phyloP scores from a whole-genome alignment of 345 rosid species.

The Microcos paniculata region DNA sequence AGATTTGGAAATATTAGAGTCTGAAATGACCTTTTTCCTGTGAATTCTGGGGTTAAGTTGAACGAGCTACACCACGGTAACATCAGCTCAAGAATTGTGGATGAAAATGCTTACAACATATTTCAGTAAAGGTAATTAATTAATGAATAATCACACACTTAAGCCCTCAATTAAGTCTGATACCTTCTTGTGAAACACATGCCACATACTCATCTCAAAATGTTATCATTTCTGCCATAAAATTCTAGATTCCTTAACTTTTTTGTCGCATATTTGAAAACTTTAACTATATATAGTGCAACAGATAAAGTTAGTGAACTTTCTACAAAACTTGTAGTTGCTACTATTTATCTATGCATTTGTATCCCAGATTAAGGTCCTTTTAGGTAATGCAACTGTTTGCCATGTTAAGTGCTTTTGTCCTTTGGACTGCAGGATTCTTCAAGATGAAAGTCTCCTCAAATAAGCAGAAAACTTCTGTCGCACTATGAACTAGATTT shows the following conservation, averaged over 20 bases:
- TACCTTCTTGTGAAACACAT: background rate
- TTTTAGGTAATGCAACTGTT: background rate
- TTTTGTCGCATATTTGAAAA: too few relatives aligned
- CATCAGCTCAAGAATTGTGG: conserved; percentile 22
- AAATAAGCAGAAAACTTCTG: background rate
- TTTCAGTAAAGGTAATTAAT: conserved; percentile 30
- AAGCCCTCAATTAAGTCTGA: background rate
- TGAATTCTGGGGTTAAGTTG: conserved; percentile 24
- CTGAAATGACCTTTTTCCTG: background rate
- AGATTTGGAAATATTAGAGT: background rate
- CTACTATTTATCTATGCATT: background rate
- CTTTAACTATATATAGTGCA: background rate
- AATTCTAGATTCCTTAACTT: background rate
- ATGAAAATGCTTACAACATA: conserved; percentile 1
- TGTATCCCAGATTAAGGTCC: background rate
- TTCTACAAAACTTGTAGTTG: background rate
- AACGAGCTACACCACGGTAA: conserved; percentile 26
- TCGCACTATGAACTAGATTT: background rate
- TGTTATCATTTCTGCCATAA: background rate
- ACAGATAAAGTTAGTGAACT: background rate
- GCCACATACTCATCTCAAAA: background rate
- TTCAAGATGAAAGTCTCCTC: conserved; percentile 5
- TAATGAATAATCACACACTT: background rate
- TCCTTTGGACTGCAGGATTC: conserved; percentile 19
- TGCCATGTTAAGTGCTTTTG: background rate